Base-by-base conservation (phyloP, 257 asterid genomes). In the Agastache rugosa region DNA sequence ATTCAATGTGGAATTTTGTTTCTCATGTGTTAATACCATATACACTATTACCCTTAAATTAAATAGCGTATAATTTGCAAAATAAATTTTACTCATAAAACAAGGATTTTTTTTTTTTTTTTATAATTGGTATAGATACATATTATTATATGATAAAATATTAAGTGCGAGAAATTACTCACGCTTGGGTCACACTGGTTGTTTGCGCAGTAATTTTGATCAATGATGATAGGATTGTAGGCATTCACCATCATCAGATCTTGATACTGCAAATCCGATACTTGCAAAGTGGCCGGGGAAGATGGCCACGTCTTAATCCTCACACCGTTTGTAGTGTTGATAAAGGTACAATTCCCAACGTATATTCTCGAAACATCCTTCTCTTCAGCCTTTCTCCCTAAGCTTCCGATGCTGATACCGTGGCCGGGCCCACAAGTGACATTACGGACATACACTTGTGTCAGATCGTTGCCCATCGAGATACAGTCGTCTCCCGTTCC, bases 381-480 rank as follows among this genome's bases (percentile, higher is more conserved):
- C 71, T 85, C 89, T 0, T 44, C 37, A 0, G 4, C 34, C 8
- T 12, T 1, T 75, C 45, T 75, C 0, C 85, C 84, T 3, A 85
- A 72, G 70, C 89, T 85, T 17, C 87, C 85, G 0, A 85, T 62
- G 63, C 85, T 82, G 55, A 85, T 77, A 2, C 89, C 89, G 17
- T 85, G 87, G 0, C 89, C 85, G 1, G 85, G 89, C n/a, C 89
- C 87, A 16, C 87, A 85, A 0, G 19, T 14, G 15, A 85, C 85
- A 22, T 69, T 78, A 1, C 23, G 19, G 15, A 82, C 45, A 23
- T 39, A 69, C n/a, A 80, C 19, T 1, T 80, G 62, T 0, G 27
- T 14, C 48, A 63, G 42, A 54, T 76, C 85, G 55, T 85, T 85
- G 0, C 86, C 89, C 17, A 84, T 68, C 1, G 89, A 84, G n/a